phyloP scores from a whole-genome alignment of 495 filamentous ascomycete genomes.

The Talaromyces wortmannii region DNA sequence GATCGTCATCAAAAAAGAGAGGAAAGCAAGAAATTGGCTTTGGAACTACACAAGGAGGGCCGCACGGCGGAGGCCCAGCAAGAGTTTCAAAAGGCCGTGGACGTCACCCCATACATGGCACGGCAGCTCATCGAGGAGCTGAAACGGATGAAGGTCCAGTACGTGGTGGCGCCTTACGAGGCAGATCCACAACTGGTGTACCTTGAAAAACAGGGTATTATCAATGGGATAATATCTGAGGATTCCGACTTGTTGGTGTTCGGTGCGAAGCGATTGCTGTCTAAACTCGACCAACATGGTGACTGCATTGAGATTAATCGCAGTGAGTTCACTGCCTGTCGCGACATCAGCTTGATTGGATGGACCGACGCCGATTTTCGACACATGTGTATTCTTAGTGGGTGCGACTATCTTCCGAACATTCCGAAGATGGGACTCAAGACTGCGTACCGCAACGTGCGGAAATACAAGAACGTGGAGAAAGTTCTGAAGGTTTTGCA shows the following conservation, averaged over 20 bases:
- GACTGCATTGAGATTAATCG: conserved; percentile 89
- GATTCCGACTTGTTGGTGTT: conserved; percentile 97
- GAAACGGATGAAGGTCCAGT: conserved; percentile 70
- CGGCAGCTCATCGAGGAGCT: conserved; percentile 85
- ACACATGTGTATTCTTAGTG: conserved; percentile 92
- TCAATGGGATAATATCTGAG: conserved; percentile 86
- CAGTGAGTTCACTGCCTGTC: conserved; percentile 77
- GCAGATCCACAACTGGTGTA: conserved; percentile 96
- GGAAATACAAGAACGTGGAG: conserved; percentile 83
- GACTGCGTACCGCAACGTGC: conserved; percentile 82
- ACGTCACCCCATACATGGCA: conserved; percentile 96
- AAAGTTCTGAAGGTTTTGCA: conserved; percentile 72
- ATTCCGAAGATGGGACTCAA: conserved; percentile 85
- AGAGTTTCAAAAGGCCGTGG: conserved; percentile 91
- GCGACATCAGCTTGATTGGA: conserved; percentile 79
- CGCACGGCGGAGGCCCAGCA: conserved; percentile 72
- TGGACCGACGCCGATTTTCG: conserved; percentile 92
- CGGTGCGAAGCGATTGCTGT: conserved; percentile 81
- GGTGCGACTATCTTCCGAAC: conserved; percentile 90
- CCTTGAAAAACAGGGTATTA: conserved; percentile 74
- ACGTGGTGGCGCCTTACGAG: conserved; percentile 95
- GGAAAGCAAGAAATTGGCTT: conserved; percentile 62
- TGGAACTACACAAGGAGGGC: conserved; percentile 75
- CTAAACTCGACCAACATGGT: conserved; percentile 90
- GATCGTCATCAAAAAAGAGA: conserved; percentile 63